Conservation (phyloP, 371 early-diverging fungal species). For the Mucor mucedo region DNA sequence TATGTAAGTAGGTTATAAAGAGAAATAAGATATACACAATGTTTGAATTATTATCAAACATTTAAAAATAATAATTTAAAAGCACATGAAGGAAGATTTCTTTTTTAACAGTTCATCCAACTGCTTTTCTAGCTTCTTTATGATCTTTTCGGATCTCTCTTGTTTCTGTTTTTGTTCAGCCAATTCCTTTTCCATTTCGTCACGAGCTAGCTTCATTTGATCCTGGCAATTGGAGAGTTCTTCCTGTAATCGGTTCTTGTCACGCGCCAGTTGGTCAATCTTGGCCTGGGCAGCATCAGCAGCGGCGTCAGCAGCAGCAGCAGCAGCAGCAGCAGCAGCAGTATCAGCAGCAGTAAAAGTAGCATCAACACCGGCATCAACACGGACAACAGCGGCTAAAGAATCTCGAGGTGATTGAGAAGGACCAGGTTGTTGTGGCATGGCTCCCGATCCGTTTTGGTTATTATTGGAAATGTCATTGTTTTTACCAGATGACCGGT, state of each 20-base stretch:
- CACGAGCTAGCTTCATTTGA: slow-evolving; percentile 10
- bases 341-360: too few relatives aligned
- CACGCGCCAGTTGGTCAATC: neutral
- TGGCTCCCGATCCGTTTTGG: slow-evolving; percentile 19
- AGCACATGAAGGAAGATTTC: slow-evolving; percentile 28
- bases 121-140: slow-evolving; percentile 21
- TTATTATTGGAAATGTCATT: slow-evolving; percentile 4
- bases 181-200: neutral
- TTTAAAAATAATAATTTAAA: slow-evolving; percentile 13
- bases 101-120: slow-evolving; percentile 23
- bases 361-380: too few relatives aligned
- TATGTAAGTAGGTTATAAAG: neutral
- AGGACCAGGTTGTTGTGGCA: slow-evolving; percentile 16
- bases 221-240: slow-evolving; percentile 3
- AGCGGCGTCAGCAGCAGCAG: neutral
- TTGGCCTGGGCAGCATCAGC: neutral
- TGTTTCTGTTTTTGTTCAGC: slow-evolving; percentile 12
- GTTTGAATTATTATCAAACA: neutral
- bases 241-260: neutral
- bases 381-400: too few relatives aligned
- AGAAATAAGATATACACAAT: too few relatives aligned
- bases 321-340: too few relatives aligned
- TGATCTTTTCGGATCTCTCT: slow-evolving; percentile 14
- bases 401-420: too few relatives aligned
- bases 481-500: slow-evolving; percentile 16